phyloP scores from a whole-genome alignment of 2,329 filamentous ascomycete genomes.

The Pseudodiploospora longispora region DNA sequence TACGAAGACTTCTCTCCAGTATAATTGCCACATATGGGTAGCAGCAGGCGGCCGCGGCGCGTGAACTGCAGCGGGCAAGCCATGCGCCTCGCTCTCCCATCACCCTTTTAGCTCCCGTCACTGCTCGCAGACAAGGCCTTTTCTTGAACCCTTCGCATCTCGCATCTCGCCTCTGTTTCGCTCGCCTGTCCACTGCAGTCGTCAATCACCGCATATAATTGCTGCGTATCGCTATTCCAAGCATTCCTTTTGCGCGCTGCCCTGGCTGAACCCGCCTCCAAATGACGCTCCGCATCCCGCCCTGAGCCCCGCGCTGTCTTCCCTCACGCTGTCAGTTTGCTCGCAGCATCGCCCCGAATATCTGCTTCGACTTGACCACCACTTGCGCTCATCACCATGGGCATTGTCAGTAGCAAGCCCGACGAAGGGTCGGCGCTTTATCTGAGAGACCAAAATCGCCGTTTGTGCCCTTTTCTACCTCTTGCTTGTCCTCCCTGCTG shows the following conservation, averaged over 20 bases:
- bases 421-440: constrained; percentile 77
- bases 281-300: constrained; percentile 16
- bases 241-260: constrained; percentile 8
- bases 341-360: constrained; percentile 7
- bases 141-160: background rate
- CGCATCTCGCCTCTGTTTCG: background rate
- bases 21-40: too few species aligned
- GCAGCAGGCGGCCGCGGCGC: constrained; percentile 1
- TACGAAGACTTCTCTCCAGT: too few species aligned
- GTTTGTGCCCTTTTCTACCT: constrained; percentile 47
- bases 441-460: constrained; percentile 83
- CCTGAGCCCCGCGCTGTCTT: constrained; percentile 17
- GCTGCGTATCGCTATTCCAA: constrained; percentile 11
- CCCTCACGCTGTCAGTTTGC: constrained; percentile 6
- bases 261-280: constrained; percentile 10
- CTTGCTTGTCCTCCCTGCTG: constrained; percentile 8
- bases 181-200: background rate
- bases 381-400: constrained; percentile 55
- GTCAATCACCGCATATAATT: constrained; percentile 8
- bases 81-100: constrained; percentile 7
- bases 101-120: constrained; percentile 3
- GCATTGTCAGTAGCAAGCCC: constrained; percentile 80
- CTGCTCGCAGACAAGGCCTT: constrained; percentile 1
- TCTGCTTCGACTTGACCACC: constrained; percentile 1
- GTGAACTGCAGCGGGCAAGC: constrained; percentile 6